Conservation (phyloP, 257 asterid genomes). For the Asclepias syriaca region DNA sequence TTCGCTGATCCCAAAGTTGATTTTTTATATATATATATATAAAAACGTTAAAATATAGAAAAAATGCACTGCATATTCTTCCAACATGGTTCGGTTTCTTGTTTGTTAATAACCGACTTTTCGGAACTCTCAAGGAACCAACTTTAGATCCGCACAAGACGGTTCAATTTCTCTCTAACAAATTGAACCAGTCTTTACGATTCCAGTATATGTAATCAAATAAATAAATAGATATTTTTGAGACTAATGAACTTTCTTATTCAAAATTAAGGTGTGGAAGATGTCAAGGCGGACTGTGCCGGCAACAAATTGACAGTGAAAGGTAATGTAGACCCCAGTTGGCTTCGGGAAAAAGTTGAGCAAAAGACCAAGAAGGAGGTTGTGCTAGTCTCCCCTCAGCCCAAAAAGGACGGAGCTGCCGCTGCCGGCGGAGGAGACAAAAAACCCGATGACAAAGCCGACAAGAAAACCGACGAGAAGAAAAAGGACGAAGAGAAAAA, state of each 20-base stretch:
- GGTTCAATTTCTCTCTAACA: constrained; percentile 11
- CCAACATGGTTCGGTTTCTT: background rate
- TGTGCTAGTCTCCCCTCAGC: constrained; percentile 68
- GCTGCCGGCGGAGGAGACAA: constrained; percentile 25
- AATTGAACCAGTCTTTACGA: background rate
- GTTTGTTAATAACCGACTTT: constrained; percentile 18
- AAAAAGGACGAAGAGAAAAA: constrained; percentile 29
- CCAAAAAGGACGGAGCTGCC: constrained; percentile 33
- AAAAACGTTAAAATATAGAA: too few species aligned
- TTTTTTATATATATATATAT: background rate
- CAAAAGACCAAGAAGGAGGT: constrained; percentile 83
- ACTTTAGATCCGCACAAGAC: constrained; percentile 18
- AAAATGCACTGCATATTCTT: background rate
- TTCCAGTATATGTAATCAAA: background rate
- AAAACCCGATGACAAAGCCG: constrained; percentile 28
- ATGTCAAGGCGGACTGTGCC: constrained; percentile 60
- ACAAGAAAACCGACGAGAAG: constrained; percentile 25
- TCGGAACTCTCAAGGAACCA: constrained; percentile 39
- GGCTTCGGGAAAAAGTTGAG: constrained; percentile 66
- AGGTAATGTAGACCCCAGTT: constrained; percentile 76
- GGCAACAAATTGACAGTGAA: constrained; percentile 68
- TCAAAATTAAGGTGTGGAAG: constrained; percentile 59
- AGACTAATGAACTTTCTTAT: constrained; percentile 19
- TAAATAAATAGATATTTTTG: background rate
- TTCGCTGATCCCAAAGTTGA: background rate